Conservation (phyloP, 2,329 filamentous ascomycete genomes). For the Alternaria atra region DNA sequence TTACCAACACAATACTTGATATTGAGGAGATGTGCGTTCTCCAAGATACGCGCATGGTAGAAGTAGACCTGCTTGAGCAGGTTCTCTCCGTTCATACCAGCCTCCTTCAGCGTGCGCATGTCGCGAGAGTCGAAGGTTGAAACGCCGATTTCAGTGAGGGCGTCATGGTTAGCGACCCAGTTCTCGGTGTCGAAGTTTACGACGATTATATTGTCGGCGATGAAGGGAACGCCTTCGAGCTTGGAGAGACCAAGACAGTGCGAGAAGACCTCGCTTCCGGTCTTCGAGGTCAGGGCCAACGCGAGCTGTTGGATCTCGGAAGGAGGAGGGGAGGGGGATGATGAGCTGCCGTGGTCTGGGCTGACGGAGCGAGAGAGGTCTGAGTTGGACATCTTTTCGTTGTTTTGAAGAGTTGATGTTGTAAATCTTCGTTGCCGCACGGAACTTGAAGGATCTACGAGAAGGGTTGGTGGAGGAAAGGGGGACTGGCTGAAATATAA, state of each 20-base stretch:
- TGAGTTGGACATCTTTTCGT: neutral
- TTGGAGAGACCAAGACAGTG: slow-evolving; percentile 9
- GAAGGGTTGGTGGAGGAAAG: neutral
- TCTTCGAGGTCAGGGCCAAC: neutral
- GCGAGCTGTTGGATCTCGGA: slow-evolving; percentile 1
- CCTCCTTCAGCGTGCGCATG: slow-evolving; percentile 1
- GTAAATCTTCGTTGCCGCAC: neutral
- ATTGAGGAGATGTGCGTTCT: slow-evolving; percentile 17
- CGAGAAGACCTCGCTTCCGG: neutral
- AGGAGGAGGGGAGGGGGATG: neutral
- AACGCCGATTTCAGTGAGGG: slow-evolving; percentile 24
- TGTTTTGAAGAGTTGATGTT: neutral
- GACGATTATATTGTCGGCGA: slow-evolving; percentile 13
- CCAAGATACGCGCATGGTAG: slow-evolving; percentile 25
- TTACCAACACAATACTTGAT: slow-evolving; percentile 18
- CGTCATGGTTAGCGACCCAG: slow-evolving; percentile 14
- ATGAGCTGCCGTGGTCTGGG: neutral
- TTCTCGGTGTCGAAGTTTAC: slow-evolving; percentile 22
- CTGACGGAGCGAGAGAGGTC: neutral
- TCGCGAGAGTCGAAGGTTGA: slow-evolving; percentile 21
- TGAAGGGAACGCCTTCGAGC: slow-evolving; percentile 1
- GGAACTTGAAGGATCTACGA: neutral
- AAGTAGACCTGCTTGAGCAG: slow-evolving; percentile 24
- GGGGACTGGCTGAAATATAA: neutral
- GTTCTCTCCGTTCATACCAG: slow-evolving; percentile 19